phyloP scores from a whole-genome alignment of 1,284 basidiomycete genomes.

The Spongispora temasekensis region DNA sequence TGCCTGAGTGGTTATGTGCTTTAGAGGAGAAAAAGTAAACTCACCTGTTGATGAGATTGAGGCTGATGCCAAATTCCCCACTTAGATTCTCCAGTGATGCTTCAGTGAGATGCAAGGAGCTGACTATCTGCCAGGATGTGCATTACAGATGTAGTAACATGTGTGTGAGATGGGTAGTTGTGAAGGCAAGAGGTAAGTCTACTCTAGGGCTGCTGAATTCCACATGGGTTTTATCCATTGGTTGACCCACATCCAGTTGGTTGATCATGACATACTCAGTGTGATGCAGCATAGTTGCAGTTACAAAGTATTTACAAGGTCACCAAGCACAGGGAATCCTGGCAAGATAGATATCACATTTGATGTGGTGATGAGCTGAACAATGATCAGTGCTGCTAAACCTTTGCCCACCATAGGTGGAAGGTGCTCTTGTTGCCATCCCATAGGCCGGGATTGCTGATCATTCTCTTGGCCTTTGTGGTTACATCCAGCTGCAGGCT shows the following conservation, averaged over 20 bases:
- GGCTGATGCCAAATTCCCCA: conserved; percentile 87
- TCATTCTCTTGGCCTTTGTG: no score
- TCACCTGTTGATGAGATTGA: conserved; percentile 86
- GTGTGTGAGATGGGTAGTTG: conserved; percentile 86
- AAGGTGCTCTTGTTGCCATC: no score
- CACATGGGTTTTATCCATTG: background rate
- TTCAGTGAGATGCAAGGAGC: conserved; percentile 89
- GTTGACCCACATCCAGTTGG: background rate
- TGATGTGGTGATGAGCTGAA: conserved; percentile 63
- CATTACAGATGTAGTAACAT: conserved; percentile 94
- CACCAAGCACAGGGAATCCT: conserved; percentile 68
- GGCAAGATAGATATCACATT: conserved; percentile 75
- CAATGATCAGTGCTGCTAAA: conserved; percentile 2
- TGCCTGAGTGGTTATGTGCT: conserved; percentile 2
- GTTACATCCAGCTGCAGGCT: no score
- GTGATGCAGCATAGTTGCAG: conserved; percentile 94
- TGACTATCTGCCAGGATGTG: conserved; percentile 94
- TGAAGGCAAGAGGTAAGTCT: conserved; percentile 84
- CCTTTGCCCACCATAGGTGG: no score
- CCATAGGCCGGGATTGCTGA: no score
- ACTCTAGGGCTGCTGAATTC: conserved; percentile 79
- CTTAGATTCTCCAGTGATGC: conserved; percentile 90
- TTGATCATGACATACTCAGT: conserved; percentile 55
- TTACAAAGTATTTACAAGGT: conserved; percentile 82
- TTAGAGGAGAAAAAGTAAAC: conserved; percentile 27